phyloP scores from a whole-genome alignment of 768 basidiomycete genomes.

The Astraeus odoratus region DNA sequence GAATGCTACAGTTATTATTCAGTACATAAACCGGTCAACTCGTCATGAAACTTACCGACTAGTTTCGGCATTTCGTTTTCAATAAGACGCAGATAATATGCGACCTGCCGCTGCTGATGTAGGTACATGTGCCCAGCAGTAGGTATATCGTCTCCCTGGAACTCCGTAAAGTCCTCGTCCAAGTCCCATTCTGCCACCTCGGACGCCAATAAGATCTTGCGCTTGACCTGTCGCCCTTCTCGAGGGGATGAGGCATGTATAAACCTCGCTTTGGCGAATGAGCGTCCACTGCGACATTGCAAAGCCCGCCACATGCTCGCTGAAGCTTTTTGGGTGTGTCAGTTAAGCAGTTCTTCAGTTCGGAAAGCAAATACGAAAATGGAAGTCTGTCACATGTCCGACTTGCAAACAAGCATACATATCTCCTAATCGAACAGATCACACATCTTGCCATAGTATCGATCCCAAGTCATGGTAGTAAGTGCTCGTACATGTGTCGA shows the following conservation, averaged over 20 bases:
- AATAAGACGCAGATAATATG: slow-evolving; percentile 78
- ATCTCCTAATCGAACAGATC: no score
- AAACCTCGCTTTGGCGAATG: slow-evolving; percentile 10
- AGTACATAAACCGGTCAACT: slow-evolving; percentile 3
- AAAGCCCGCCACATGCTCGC: not conserved
- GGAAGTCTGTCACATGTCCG: no score
- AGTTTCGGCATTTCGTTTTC: slow-evolving; percentile 87
- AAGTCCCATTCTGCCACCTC: slow-evolving; percentile 29
- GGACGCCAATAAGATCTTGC: slow-evolving; percentile 33
- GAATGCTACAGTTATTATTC: slow-evolving; percentile 48
- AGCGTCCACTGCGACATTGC: slow-evolving; percentile 9
- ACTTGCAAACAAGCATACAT: no score
- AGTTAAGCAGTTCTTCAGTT: no score
- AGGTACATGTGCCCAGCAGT: slow-evolving; percentile 66
- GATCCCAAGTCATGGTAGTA: slow-evolving; percentile 41
- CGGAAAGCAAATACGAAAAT: no score
- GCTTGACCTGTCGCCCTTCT: slow-evolving; percentile 12
- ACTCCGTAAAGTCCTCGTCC: slow-evolving; percentile 29
- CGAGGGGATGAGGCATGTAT: slow-evolving; percentile 20
- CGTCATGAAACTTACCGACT: slow-evolving; percentile 48
- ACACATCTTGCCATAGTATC: not conserved
- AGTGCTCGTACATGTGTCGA: slow-evolving; percentile 18
- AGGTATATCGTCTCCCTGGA: slow-evolving; percentile 52
- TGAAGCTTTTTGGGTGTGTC: not conserved
- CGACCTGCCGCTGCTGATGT: slow-evolving; percentile 62